Conservation (phyloP, 345 rosid genomes). For the Rhizophora mangle region DNA sequence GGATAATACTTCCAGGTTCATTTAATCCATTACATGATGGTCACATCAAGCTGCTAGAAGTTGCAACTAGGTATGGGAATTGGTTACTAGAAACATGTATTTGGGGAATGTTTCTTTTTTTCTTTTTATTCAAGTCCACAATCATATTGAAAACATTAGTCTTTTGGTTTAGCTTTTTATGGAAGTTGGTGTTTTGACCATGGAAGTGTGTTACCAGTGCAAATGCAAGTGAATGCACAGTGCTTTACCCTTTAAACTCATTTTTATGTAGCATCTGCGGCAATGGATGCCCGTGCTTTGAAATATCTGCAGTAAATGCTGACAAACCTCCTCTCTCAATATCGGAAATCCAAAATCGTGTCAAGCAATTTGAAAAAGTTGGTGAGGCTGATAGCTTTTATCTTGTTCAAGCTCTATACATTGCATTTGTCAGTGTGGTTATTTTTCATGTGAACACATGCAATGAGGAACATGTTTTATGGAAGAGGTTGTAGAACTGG, state of each 20-base stretch:
- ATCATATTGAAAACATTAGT: no score
- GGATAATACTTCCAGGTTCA: constrained; percentile 82
- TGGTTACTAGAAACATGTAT: not conserved
- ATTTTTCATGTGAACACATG: not conserved
- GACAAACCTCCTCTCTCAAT: constrained; percentile 85
- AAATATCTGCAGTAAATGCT: constrained; percentile 85
- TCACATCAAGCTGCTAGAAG: constrained; percentile 87
- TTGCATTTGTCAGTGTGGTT: not conserved
- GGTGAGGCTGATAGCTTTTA: constrained; percentile 48
- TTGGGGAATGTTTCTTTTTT: constrained; percentile 1
- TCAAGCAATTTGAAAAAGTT: constrained; percentile 63
- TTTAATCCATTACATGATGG: constrained; percentile 95
- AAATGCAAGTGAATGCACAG: not conserved
- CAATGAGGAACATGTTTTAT: no score
- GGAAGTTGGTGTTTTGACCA: no score
- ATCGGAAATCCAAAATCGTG: constrained; percentile 65
- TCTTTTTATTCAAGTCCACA: not conserved
- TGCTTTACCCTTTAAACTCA: constrained; percentile 14
- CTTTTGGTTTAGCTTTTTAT: no score
- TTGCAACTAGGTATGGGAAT: constrained; percentile 66
- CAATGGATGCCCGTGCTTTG: constrained; percentile 82
- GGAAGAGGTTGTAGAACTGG: no score
- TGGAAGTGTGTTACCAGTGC: not conserved
- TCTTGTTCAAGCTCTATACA: not conserved
- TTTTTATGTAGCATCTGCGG: constrained; percentile 54